Evolutionary conservation across 768 basidiomycete species (phyloP), one percentile per base, ranked within the genome.

Genomic region (Mycena venus): DNA sequence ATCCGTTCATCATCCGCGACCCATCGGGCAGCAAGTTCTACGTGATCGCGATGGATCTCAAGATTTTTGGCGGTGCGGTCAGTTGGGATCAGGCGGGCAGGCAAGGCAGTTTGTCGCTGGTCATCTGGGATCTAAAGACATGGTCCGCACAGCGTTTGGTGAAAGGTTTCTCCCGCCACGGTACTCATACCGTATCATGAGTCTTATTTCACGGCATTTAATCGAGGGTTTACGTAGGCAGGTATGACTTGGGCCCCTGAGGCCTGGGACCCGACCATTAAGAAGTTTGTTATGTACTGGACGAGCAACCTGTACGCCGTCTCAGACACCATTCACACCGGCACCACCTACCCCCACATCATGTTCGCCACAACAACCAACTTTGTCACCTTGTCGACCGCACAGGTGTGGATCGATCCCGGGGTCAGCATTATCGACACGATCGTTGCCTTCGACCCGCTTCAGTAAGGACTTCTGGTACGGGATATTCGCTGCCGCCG

Each of bases 211-310:
- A 6, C n/a, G 27, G 38, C 34, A n/a, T 25, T 8, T 9, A 21
- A n/a, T n/a, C 25, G 7, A 31, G 12, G 32, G 29, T 42, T 1
- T 4, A 23, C n/a, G 14, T 62, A 78, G 77, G 77, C 75, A 7
- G 77, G 77, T 1, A 78, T 78, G 77, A 71, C 62, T 11, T 78
- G 77, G 77, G 77, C 77, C 11, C 77, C 77, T 7, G 77, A 78
- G 31, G 72, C 72, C 9, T 78, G 69, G 61, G 77, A 78, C 55
- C 49, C 59, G 12, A 59, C 68, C 17, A 44, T 47, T 25, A 31
- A 64, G 10, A 69, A 74, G 47, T 76, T 78, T 31, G 67, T 78
- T 25, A 75, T 78, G 12, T 78, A 76, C 60, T 76, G 77, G 75
- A 70, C 77, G 7, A 66, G 66, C 55, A 77, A 75, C 36, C 42